phyloP scores from a whole-genome alignment of 2,329 filamentous ascomycete species.

The Verticillium alfalfae region DNA sequence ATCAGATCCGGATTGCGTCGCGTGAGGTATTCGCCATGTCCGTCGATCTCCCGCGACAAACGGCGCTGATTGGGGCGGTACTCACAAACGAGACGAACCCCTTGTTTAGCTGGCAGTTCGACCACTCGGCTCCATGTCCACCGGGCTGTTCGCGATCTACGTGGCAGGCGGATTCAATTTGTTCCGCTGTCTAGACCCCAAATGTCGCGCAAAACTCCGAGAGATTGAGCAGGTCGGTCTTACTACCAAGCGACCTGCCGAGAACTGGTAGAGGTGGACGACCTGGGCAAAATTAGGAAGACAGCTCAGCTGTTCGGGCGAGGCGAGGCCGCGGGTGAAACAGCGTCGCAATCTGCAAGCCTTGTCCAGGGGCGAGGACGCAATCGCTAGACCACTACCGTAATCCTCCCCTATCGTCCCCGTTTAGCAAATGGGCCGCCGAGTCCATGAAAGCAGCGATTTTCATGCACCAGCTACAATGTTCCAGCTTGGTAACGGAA shows the following conservation, averaged over 20 bases:
- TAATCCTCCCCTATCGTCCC: background rate
- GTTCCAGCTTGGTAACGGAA: background rate
- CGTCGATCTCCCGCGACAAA: constrained; percentile 24
- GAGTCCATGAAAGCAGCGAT: too few relatives aligned
- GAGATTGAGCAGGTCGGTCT: background rate
- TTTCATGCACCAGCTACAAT: background rate
- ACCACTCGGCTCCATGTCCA: constrained; percentile 14
- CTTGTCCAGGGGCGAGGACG: background rate
- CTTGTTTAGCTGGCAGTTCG: constrained; percentile 50
- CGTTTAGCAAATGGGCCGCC: too few relatives aligned
- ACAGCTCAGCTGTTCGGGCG: background rate
- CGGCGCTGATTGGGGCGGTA: constrained; percentile 35
- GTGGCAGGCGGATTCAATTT: background rate
- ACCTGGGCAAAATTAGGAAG: background rate
- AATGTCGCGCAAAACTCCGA: background rate
- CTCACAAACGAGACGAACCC: constrained; percentile 47
- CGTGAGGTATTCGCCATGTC: constrained; percentile 40
- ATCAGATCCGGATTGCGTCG: constrained; percentile 40
- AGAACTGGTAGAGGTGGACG: background rate
- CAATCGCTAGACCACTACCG: background rate
- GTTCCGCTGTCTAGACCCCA: background rate
- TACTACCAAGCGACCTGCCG: background rate
- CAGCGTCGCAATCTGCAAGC: background rate
- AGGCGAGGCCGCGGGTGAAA: background rate
- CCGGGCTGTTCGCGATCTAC: constrained; percentile 4